phyloP scores from a whole-genome alignment of 352 stramenopile genomes.

The Phytophthora megakarya region DNA sequence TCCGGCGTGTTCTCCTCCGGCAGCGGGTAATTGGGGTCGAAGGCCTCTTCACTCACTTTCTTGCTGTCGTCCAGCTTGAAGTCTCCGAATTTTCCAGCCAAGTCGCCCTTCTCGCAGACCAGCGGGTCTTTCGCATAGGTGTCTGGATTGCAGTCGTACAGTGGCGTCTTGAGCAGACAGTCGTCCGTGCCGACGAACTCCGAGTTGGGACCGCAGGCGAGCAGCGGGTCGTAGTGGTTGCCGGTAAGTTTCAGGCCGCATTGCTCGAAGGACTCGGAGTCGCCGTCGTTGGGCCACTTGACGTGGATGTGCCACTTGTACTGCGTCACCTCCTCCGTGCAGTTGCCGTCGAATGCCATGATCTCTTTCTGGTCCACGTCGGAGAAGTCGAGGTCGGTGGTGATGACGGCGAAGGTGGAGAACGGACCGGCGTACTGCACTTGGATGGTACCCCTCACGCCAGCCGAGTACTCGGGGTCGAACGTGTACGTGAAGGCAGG shows the following conservation, averaged over 20 bases:
- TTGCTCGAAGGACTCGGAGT: slow-evolving; percentile 45
- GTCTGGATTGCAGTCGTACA: slow-evolving; percentile 49
- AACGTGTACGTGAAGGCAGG: slow-evolving; percentile 48
- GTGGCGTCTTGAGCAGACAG: slow-evolving; percentile 40
- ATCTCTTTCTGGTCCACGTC: slow-evolving; percentile 40
- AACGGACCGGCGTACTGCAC: slow-evolving; percentile 44
- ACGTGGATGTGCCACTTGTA: slow-evolving; percentile 69
- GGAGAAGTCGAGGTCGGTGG: slow-evolving; percentile 50
- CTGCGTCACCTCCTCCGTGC: slow-evolving; percentile 35
- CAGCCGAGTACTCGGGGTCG: slow-evolving; percentile 40
- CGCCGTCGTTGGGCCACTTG: slow-evolving; percentile 42
- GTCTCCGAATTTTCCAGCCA: slow-evolving; percentile 54
- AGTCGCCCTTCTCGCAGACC: slow-evolving; percentile 62
- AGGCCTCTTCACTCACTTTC: slow-evolving; percentile 22
- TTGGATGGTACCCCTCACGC: slow-evolving; percentile 45
- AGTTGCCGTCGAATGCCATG: slow-evolving; percentile 46
- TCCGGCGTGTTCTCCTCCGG: slow-evolving; percentile 41
- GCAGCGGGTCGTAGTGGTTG: slow-evolving; percentile 66
- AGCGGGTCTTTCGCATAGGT: slow-evolving; percentile 41
- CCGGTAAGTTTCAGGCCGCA: slow-evolving; percentile 43
- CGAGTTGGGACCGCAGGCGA: slow-evolving; percentile 59
- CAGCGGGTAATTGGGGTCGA: slow-evolving; percentile 44
- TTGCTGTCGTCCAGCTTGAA: slow-evolving; percentile 39
- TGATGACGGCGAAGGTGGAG: slow-evolving; percentile 48
- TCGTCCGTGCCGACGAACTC: slow-evolving; percentile 47